Base-by-base conservation (phyloP, 2,329 filamentous ascomycete genomes). In the Pseudogymnoascus sp. region DNA sequence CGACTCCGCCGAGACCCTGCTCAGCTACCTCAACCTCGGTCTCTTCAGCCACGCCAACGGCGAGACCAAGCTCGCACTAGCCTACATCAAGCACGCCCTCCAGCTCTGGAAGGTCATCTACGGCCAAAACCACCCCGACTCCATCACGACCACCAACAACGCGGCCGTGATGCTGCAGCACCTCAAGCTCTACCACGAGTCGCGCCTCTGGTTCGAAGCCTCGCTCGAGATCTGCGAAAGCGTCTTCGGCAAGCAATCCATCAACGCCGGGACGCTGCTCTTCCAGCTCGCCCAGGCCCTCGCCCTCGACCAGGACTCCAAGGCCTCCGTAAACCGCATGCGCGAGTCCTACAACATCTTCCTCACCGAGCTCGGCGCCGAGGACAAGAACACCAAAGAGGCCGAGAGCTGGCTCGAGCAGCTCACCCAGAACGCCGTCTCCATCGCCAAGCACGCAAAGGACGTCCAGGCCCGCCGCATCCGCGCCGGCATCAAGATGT, bases 111-210 rank as follows among this genome's bases (percentile, higher is more conserved):
- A 96, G 80, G 85, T 97, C 70, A 93, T 97, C 71, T 99, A 97
- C 74, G 95, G 95, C 33, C 81, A 88, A 31, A 89, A 91, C 71
- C 95, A 99, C 77, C 95, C 95, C 2, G 95, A 99, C 77, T 96
- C 92, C 7, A 97, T 99, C 77, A 99, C 96, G 7, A 97, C 95
- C 15, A 89, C 97, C 77, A 99, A 97, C 83, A 99, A 99, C 72
- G 93, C 91, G 19, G 95, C 95, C 7, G 95, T 99, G 65, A 99
- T 99, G 95, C 86, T 99, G 64, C 95, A 99, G 77, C 88, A 92
- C 63, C 84, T 97, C 70, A 96, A 97, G 81, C 88, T 90, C 65
- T 99, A 96, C 79, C 88, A 93, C 70, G 91, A 96, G 77, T 97
- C 93, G 53, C 88, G 95, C 61, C 82, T 93, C 66, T 99, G 95